phyloP scores from a whole-genome alignment of 495 filamentous ascomycete genomes.

The Penicillium mononematosum region DNA sequence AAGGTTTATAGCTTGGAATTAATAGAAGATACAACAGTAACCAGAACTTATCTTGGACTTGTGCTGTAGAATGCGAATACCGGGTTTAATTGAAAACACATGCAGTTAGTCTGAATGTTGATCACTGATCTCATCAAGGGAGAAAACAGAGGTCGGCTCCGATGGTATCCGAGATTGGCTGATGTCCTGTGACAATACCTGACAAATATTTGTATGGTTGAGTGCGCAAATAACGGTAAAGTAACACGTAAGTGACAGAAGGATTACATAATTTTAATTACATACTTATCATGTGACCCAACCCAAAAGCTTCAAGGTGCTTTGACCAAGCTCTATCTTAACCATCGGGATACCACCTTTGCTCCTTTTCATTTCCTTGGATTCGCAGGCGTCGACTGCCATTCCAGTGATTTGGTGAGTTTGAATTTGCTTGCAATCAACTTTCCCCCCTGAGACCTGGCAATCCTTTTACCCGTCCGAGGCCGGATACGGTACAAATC shows the following conservation, averaged over 20 bases:
- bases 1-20: too few relatives aligned
- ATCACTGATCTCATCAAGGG: constrained; percentile 13
- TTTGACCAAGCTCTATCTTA: constrained; percentile 16
- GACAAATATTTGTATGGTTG: neutral
- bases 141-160: constrained; percentile 12
- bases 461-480: constrained; percentile 18
- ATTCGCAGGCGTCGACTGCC: neutral
- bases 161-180: constrained; percentile 27
- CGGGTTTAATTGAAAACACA: neutral
- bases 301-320: constrained; percentile 3
- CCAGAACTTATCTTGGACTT: neutral
- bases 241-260: neutral
- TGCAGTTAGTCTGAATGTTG: neutral
- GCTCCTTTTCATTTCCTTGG: neutral
- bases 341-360: constrained; percentile 9
- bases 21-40: neutral
- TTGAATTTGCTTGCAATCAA: neutral
- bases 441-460: neutral
- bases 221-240: neutral
- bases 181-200: neutral
- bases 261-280: constrained; percentile 8
- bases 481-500: constrained; percentile 22
- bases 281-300: constrained; percentile 8
- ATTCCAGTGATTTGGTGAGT: constrained; percentile 13
- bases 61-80: neutral